Percentiles rank a stretch among this genome's conserved stretches.
phyloP scores from a whole-genome alignment of 2,329 filamentous ascomycete species.

The Talaromyces islandicus region DNA sequence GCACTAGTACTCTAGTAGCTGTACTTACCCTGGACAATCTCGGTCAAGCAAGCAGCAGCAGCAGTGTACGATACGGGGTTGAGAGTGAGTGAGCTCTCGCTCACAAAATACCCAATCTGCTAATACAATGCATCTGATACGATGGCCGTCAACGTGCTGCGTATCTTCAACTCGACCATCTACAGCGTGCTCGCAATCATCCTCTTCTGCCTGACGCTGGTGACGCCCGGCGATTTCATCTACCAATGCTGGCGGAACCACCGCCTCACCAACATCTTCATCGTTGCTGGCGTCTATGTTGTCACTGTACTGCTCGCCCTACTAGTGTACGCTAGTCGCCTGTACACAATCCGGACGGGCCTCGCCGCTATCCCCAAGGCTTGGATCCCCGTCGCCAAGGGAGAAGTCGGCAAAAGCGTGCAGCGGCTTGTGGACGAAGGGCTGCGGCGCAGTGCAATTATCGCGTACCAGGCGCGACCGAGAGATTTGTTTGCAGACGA shows the following conservation, averaged over 20 bases:
- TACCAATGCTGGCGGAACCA: conserved; percentile 63
- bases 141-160: conserved; percentile 51
- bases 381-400: conserved; percentile 80
- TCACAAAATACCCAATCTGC: neutral
- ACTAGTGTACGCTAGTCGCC: conserved; percentile 74
- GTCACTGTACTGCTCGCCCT: conserved; percentile 63
- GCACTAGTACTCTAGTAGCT: too few relatives aligned
- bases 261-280: conserved; percentile 74
- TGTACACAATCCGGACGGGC: conserved; percentile 78
- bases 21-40: too few relatives aligned
- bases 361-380: conserved; percentile 78
- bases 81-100: conserved; percentile 9
- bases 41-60: too few relatives aligned
- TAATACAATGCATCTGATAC: conserved; percentile 17
- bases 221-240: conserved; percentile 76
- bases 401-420: conserved; percentile 70
- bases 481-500: conserved; percentile 48
- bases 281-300: conserved; percentile 70
- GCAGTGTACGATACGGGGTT: neutral
- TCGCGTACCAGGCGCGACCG: conserved; percentile 73
- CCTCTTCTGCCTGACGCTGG: conserved; percentile 65
- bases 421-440: conserved; percentile 68
- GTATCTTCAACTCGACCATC: conserved; percentile 72
- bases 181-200: conserved; percentile 73
- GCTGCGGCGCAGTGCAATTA: conserved; percentile 68